Base-by-base conservation (phyloP, 371 early-diverging fungal genomes). In the Mucor racemosus region DNA sequence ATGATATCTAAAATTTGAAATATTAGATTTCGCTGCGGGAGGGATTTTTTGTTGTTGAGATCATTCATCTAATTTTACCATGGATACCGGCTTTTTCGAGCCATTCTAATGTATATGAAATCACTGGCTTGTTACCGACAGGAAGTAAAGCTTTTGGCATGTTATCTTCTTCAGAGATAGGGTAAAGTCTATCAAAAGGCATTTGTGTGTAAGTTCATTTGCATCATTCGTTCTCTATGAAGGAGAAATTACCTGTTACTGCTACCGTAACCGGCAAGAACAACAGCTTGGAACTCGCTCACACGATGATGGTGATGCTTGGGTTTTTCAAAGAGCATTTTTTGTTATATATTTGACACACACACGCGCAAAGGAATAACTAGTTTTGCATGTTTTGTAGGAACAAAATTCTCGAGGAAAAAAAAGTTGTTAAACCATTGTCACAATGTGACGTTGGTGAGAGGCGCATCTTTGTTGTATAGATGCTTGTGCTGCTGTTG, bases 91-190 rank as follows among this genome's bases (percentile, higher is more conserved):
- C 94, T 46, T 86, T 84, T 67, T 96, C 96, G 7, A 98, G 85
- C 97, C 98, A 97, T 64, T 94, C 89, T 50, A 98, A 84, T 14
- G 90, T 90, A 72, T 98, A 95, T 67, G 90, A 87, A 67, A 98
- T 88, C 83, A 97, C 92, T 36, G 98, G 98, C 73, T 91, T 91
- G 77, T 96, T 96, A 15, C 92, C 97, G 38, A 97, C 84, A 11
- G 97, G 97, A 41, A 98, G 80, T 39, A 96, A 85, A 1, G 97
- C 95, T 75, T 97, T 96, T 17, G 97, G 95, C 73, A 92, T 69
- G 71, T 87, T 89, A 60, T 90, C 89, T 60, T 91, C 91, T 64
- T 93, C 94, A 5, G 92, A 88, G 75, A 95, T 84, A 42, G 95
- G 94, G 65, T 90, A 91, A 66, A 94, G 81, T 77, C 91, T 91